phyloP scores from a whole-genome alignment of 1,139 yeast genomes.

The Nakaseomyces bracarensis region DNA sequence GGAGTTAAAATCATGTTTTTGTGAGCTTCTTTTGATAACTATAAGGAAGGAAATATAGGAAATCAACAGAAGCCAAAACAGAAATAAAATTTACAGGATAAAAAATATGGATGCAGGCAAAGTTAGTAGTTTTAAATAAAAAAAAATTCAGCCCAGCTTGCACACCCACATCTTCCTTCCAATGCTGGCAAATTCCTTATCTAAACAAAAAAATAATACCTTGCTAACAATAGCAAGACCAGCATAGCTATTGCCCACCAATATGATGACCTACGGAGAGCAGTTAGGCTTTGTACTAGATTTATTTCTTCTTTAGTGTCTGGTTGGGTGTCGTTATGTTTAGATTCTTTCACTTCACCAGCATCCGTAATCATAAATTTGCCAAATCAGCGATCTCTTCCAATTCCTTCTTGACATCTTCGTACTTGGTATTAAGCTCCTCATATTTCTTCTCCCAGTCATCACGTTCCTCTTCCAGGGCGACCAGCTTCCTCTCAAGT shows the following conservation, averaged over 20 bases:
- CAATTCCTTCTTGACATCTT: slow-evolving; percentile 79
- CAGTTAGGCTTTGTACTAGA: neutral
- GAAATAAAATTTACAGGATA: no score
- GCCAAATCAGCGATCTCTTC: slow-evolving; percentile 50
- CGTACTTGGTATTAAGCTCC: slow-evolving; percentile 75
- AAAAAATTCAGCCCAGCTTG: neutral
- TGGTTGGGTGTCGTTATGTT: neutral
- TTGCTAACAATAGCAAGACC: neutral
- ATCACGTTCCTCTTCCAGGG: slow-evolving; percentile 87
- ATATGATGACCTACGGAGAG: neutral
- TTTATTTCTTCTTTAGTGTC: neutral
- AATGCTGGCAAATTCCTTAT: slow-evolving; percentile 3
- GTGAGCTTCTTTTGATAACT: no score
- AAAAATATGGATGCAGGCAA: no score
- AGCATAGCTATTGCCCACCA: neutral
- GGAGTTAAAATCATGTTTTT: no score
- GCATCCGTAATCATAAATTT: slow-evolving; percentile 8
- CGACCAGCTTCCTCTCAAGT: slow-evolving; percentile 87
- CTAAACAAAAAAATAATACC: no score
- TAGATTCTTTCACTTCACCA: slow-evolving; percentile 2
- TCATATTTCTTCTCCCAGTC: slow-evolving; percentile 88
- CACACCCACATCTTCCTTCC: neutral
- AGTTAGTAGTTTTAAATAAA: neutral
- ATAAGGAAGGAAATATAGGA: no score
- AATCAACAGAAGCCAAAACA: no score